A percentile compares a stretch with the other conserved stretches of the same genome.
Conservation (phyloP, 2,329 filamentous ascomycete species). For the Calonectria hongkongensis region DNA sequence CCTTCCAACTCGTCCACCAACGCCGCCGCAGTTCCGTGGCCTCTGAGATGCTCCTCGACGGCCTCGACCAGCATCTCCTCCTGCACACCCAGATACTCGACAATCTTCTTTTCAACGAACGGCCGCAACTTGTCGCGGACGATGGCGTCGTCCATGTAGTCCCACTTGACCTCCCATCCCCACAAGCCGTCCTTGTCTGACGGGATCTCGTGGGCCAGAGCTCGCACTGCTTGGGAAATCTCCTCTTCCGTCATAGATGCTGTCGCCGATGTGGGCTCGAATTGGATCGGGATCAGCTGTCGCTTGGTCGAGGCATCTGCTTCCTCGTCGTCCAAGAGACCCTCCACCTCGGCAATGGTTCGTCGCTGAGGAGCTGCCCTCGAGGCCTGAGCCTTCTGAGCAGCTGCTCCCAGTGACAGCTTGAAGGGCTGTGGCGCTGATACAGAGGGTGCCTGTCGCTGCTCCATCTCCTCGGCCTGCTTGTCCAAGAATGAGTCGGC, state of each 20-base stretch:
- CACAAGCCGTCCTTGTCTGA: conserved; percentile 90
- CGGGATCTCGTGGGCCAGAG: conserved; percentile 92
- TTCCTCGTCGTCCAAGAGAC: conserved; percentile 95
- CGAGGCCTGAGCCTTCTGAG: conserved; percentile 80
- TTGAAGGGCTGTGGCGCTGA: conserved; percentile 88
- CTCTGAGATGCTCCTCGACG: conserved; percentile 89
- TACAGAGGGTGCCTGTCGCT: conserved; percentile 62
- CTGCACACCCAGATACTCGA: conserved; percentile 96
- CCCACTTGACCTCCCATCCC: conserved; percentile 96
- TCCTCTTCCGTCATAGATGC: conserved; percentile 89
- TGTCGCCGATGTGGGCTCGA: conserved; percentile 79
- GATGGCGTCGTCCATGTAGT: conserved; percentile 87
- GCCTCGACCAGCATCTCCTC: conserved; percentile 96
- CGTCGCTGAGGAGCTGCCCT: conserved; percentile 77
- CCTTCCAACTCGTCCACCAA: conserved; percentile 90
- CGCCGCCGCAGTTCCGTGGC: conserved; percentile 83
- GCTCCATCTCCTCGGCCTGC: conserved; percentile 85
- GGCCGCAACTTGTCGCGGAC: conserved; percentile 91
- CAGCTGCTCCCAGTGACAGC: conserved; percentile 91
- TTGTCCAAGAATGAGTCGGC: conserved; percentile 93
- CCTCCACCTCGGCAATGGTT: conserved; percentile 95
- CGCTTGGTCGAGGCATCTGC: conserved; percentile 82
- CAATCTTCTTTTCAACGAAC: conserved; percentile 98
- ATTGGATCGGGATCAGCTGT: conserved; percentile 88
- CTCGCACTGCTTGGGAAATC: conserved; percentile 85